Conservation (phyloP, 202 grass and related monocot species). For the Zizania palustris region DNA sequence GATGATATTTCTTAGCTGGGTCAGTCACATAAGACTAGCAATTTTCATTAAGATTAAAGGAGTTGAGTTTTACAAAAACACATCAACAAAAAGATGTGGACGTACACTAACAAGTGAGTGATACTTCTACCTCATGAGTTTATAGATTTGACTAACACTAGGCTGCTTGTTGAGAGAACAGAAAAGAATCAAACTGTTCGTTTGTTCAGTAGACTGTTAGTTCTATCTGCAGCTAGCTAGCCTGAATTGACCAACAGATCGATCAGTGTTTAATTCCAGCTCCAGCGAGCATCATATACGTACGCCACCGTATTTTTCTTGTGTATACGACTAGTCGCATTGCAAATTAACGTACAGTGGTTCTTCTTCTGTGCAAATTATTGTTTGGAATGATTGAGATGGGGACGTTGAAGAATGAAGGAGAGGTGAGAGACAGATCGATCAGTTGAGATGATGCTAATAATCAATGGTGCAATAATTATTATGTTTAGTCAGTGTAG, state of each 20-base stretch:
- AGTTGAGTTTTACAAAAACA: too few species aligned
- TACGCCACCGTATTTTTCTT: neutral
- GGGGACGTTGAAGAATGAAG: neutral
- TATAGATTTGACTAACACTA: neutral
- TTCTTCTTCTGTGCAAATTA: constrained; percentile 10
- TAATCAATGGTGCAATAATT: neutral
- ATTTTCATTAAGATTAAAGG: too few species aligned
- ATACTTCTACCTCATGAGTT: neutral
- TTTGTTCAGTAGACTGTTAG: neutral
- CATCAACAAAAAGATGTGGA: too few species aligned
- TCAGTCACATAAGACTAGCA: too few species aligned
- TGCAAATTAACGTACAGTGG: neutral
- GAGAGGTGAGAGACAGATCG: neutral
- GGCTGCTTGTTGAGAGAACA: neutral
- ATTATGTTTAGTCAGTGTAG: constrained; percentile 1
- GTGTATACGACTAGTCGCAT: neutral
- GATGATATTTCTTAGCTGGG: neutral
- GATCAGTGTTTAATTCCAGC: neutral
- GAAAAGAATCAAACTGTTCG: neutral
- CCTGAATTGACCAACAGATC: neutral
- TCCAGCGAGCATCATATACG: neutral
- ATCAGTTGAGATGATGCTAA: constrained; percentile 17
- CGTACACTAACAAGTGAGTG: too few species aligned
- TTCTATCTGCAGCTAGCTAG: too few species aligned
- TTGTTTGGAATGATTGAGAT: constrained; percentile 34